Base-by-base conservation (phyloP, 2,329 filamentous ascomycete genomes). In the Aciculosporium take region DNA sequence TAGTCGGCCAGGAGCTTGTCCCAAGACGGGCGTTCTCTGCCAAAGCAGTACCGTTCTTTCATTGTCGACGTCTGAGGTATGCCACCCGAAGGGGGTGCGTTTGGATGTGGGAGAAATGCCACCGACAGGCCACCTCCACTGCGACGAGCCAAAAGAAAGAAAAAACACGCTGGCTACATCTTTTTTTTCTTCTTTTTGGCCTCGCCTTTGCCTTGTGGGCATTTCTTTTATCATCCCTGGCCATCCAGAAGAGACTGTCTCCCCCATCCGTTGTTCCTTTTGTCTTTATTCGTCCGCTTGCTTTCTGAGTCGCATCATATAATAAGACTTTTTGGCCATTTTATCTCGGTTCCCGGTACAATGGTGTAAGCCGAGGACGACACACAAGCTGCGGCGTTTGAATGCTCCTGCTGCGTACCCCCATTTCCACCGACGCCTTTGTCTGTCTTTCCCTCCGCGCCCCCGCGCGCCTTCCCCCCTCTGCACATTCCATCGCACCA, bases 1-100 rank as follows among this genome's bases (percentile, higher is more conserved):
- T 39, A 32, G 41, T 36, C 38, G 41, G 44, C 37, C 41, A 41
- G 37, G 41, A 48, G 42, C 47, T 45, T 48, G 32, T 42, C 47
- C 47, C 31, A 48, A 49, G 47, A 30, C 45, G 47, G 47, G 28
- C 40, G 36, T 21, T 42, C n/a, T n/a, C n/a, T 34, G 41, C 37
- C 39, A 37, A 30, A 35, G 31, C 30, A 42, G 34, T 39, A 24
- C 30, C 18, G n/a, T n/a, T 31, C 17, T 21, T 43, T 36, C 37
- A 41, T 45, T 41, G 43, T 48, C 45, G 41, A 45, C 29, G 21
- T 40, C 29, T 30, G 38, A 39, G 31, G 36, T 32, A 36, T n/a
- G n/a, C n/a, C 23, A 44, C 21, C 32, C 36, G 34, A 21, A 37
- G 17, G 20, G 31, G n/a, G 41, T n/a, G 28, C n/a, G n/a, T n/a